These are phyloP conservation scores for Dothideomycetidae sp. DNA, from an alignment of 2,329 filamentous ascomycete genomes.

Conservation along the genomic window DNA sequence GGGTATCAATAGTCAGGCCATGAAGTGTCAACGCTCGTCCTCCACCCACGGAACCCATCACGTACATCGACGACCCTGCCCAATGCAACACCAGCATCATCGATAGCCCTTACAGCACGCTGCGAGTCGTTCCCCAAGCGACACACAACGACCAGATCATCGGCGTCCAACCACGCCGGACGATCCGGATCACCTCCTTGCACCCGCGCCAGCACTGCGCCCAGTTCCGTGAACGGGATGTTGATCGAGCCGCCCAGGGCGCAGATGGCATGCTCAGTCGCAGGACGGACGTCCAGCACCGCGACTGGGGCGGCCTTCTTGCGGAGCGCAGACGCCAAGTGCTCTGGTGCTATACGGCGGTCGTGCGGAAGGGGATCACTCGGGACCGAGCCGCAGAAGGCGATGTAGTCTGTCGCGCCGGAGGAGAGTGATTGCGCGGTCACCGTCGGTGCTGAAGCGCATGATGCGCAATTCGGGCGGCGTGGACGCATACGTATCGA, in stretches of 20 bases:
- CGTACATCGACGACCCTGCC: slow-evolving; percentile 55
- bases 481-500: slow-evolving; percentile 59
- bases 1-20: slow-evolving; percentile 42
- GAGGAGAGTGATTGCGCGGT: slow-evolving; percentile 46
- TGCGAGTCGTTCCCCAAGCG: slow-evolving; percentile 69
- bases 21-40: slow-evolving; percentile 45
- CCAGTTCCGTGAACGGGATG: slow-evolving; percentile 48
- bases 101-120: slow-evolving; percentile 49
- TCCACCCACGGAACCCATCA: slow-evolving; percentile 63
- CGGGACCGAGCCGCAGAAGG: slow-evolving; percentile 62
- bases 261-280: slow-evolving; percentile 71
- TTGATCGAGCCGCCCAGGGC: slow-evolving; percentile 64
- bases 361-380: slow-evolving; percentile 43
- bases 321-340: slow-evolving; percentile 36
- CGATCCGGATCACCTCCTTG: slow-evolving; percentile 9
- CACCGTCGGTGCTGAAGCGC: slow-evolving; percentile 49
- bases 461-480: slow-evolving; percentile 60
- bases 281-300: slow-evolving; percentile 71
- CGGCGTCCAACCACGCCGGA: slow-evolving; percentile 28
- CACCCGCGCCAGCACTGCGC: slow-evolving; percentile 18
- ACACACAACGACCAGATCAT: slow-evolving; percentile 54
- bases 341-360: slow-evolving; percentile 52
- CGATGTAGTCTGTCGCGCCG: slow-evolving; percentile 65
- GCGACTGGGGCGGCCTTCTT: slow-evolving; percentile 32
- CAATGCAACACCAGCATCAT: slow-evolving; percentile 44